Base-by-base conservation (phyloP, 2,329 filamentous ascomycete species). In the Calonectria fujianensis region DNA sequence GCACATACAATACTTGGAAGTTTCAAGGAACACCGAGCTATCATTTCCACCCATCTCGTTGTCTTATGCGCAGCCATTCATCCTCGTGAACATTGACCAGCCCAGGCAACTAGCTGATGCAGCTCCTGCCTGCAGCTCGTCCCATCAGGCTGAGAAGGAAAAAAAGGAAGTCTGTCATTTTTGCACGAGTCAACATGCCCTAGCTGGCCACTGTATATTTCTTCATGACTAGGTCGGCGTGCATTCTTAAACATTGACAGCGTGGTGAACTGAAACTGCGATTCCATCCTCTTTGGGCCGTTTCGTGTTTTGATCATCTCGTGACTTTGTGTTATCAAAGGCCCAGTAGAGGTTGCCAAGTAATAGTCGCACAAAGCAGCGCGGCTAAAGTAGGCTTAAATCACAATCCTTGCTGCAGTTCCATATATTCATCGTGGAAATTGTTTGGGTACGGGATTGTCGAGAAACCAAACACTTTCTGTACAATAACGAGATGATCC, bases 11-110 rank as follows among this genome's bases (percentile, higher is more conserved):
- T 73, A 63, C 63, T 69, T 70, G 48, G 45, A 64, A 74, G 63
- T 70, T 74, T 70, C 52, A 54, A 74, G 72, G 69, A 77, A 76
- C 63, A 67, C 69, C 39, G 77, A 70, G 27, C 32, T 67, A 41
- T 51, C 50, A 54, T 51, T 57, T 35, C 64, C 37, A 45, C 41
- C 9, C 18, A 48, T 32, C 6, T 64, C n/a, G 3, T 29, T 29
- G 45, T 39, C 35, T 14, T 61, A 10, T 27, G 35, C 35, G n/a
- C 16, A 59, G 32, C n/a, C 32, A 37, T 59, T 35, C 32, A 14
- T 32, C 16, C 54, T 37, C n/a, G 57, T 61, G 32, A 61, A 61
- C 35, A n/a, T 27, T 29, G 18, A 27, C 18, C n/a, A 39, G 11
- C 3, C 11, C 31, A 57, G 18, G 18, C n/a, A 57, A 24, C n/a